Conservation (phyloP, 768 basidiomycete genomes). For the Hemileccinum impolitum region DNA sequence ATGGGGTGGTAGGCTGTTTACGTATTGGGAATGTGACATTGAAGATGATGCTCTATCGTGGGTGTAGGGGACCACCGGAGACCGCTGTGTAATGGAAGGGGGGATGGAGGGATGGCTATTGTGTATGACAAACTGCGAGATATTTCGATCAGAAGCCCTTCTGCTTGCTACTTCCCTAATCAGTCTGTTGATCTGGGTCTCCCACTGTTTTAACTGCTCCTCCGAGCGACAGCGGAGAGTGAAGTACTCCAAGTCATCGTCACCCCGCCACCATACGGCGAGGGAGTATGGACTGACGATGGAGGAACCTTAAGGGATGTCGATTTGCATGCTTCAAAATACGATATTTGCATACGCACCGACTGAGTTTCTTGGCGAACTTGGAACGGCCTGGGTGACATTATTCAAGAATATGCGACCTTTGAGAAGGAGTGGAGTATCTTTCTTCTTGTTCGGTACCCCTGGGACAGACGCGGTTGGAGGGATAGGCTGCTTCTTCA, state of each 20-base stretch:
- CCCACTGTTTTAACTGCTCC: constrained; percentile 93
- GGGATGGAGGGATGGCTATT: constrained; percentile 42
- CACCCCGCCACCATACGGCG: constrained; percentile 92
- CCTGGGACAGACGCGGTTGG: constrained; percentile 46
- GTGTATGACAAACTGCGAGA: constrained; percentile 47
- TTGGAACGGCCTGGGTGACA: constrained; percentile 76
- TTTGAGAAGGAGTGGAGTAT: constrained; percentile 82
- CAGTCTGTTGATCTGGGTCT: constrained; percentile 81
- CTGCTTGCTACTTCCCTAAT: constrained; percentile 75
- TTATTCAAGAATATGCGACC: constrained; percentile 97
- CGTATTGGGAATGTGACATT: constrained; percentile 27
- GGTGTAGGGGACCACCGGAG: constrained; percentile 33
- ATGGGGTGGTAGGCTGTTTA: constrained; percentile 32
- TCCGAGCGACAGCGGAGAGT: constrained; percentile 90
- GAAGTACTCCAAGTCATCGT: constrained; percentile 91
- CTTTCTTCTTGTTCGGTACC: constrained; percentile 66
- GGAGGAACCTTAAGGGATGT: constrained; percentile 38
- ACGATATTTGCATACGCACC: constrained; percentile 44
- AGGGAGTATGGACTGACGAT: constrained; percentile 68
- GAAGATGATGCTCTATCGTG: constrained; percentile 38
- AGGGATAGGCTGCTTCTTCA: constrained; percentile 73
- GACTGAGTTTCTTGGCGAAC: constrained; percentile 51
- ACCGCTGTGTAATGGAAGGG: constrained; percentile 32
- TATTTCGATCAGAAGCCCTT: constrained; percentile 61
- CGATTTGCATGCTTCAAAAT: background rate